Conservation (phyloP, 2,329 filamentous ascomycete genomes). For the Epichloe elymi region DNA sequence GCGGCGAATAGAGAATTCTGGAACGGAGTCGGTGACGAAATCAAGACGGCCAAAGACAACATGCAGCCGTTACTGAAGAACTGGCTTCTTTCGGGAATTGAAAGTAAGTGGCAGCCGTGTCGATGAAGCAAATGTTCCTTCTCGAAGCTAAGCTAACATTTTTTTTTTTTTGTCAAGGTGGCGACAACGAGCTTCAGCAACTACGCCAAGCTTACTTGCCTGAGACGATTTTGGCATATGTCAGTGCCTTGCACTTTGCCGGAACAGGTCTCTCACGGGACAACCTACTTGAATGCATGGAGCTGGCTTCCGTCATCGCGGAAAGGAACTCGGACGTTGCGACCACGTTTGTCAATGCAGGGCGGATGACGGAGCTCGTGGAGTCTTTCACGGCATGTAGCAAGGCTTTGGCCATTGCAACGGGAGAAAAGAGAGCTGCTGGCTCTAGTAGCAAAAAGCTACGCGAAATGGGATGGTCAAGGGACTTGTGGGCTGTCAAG, state of each 20-base stretch:
- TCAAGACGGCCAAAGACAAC: constrained; percentile 40
- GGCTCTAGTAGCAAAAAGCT: constrained; percentile 44
- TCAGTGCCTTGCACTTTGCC: constrained; percentile 67
- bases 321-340: constrained; percentile 56
- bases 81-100: constrained; percentile 45
- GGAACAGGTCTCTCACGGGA: constrained; percentile 64
- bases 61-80: constrained; percentile 50
- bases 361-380: constrained; percentile 62
- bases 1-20: constrained; percentile 35
- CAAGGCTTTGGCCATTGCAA: constrained; percentile 51
- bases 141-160: neutral
- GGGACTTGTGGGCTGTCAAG: constrained; percentile 48
- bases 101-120: constrained; percentile 32
- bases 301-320: constrained; percentile 64
- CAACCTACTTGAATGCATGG: constrained; percentile 72
- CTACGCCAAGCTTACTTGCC: constrained; percentile 73
- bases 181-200: constrained; percentile 45
- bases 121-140: neutral
- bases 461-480: constrained; percentile 48
- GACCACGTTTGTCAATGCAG: constrained; percentile 47
- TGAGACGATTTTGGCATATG: constrained; percentile 72
- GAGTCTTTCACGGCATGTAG: constrained; percentile 65
- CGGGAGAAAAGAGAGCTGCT: constrained; percentile 38
- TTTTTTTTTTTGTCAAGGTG: constrained; percentile 15
- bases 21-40: constrained; percentile 36